These are phyloP conservation scores for Claviceps monticola DNA, from an alignment of 2,329 filamentous ascomycete species.

Conservation along the genomic window DNA sequence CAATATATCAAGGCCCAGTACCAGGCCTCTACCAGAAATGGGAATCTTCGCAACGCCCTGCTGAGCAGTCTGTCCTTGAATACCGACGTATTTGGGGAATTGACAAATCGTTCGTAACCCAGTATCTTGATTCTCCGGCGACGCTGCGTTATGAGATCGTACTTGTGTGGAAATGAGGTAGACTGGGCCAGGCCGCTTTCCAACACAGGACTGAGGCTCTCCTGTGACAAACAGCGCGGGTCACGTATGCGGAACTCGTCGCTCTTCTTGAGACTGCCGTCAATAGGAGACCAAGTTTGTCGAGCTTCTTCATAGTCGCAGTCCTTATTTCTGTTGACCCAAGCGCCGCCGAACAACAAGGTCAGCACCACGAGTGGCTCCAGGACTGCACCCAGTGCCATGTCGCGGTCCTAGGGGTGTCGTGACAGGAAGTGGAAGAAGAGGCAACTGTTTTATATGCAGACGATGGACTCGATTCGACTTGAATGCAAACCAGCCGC, in stretches of 20 bases:
- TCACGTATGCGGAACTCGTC: slow-evolving; percentile 16
- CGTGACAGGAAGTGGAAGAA: background rate
- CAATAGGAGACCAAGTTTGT: slow-evolving; percentile 9
- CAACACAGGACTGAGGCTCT: slow-evolving; percentile 10
- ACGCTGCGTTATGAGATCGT: slow-evolving; percentile 16
- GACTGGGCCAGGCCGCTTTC: slow-evolving; percentile 13
- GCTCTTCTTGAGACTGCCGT: slow-evolving; percentile 14
- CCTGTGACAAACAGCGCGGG: slow-evolving; percentile 9
- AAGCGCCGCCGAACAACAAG: slow-evolving; percentile 29
- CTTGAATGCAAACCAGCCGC: background rate
- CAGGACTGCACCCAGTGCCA: slow-evolving; percentile 27
- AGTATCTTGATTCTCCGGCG: slow-evolving; percentile 21
- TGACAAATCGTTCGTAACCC: slow-evolving; percentile 17
- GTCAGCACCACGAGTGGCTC: slow-evolving; percentile 29
- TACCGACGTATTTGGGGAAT: slow-evolving; percentile 35
- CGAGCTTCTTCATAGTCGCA: slow-evolving; percentile 16
- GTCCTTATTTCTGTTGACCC: slow-evolving; percentile 28
- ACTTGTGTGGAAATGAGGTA: slow-evolving; percentile 12
- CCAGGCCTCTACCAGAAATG: slow-evolving; percentile 61
- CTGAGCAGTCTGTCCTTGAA: slow-evolving; percentile 48
- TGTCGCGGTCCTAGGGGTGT: slow-evolving; percentile 6
- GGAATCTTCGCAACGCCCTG: slow-evolving; percentile 49
- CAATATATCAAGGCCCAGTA: slow-evolving; percentile 43
- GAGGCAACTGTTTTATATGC: background rate
- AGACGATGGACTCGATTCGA: background rate